Evolutionary conservation across 106 monocot species (phyloP).

Genomic region (Acanthochlamys bracteata): DNA sequence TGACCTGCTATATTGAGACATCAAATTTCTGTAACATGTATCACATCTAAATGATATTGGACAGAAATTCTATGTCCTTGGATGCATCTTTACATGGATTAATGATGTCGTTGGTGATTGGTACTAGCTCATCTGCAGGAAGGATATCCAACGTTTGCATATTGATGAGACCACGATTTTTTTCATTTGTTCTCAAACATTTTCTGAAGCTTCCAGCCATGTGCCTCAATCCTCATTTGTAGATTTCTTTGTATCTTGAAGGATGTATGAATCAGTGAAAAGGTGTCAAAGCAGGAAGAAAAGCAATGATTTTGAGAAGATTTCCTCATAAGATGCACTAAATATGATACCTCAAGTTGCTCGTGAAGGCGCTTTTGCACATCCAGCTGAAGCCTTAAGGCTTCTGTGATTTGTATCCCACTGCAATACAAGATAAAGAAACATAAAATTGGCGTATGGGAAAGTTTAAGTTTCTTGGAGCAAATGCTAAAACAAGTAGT

Average conservation of each 20-base stretch:
- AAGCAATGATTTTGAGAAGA: not conserved
- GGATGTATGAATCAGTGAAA: not conserved
- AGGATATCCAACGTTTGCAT: constrained; percentile 13
- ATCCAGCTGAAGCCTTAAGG: constrained; percentile 43
- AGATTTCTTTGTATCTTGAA: constrained; percentile 30
- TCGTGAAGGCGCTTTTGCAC: constrained; percentile 46
- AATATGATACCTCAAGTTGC: constrained; percentile 27
- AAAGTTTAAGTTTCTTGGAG: not conserved
- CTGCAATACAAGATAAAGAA: constrained; percentile 13
- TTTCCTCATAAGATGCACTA: not conserved
- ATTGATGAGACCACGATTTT: constrained; percentile 10
- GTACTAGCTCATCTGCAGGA: constrained; percentile 7
- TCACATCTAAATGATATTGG: constrained; percentile 17
- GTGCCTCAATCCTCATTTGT: constrained; percentile 37
- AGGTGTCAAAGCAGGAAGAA: not conserved
- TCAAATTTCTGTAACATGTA: not conserved
- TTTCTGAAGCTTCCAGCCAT: constrained; percentile 31
- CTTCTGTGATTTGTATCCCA: constrained; percentile 43
- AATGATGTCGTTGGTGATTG: not conserved
- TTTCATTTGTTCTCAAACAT: constrained; percentile 44
- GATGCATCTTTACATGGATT: constrained; percentile 1
- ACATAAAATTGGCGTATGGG: not conserved
- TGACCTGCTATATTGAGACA: too few relatives aligned
- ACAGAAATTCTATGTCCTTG: not conserved
- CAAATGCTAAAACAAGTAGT: not conserved